Conservation (phyloP, 768 basidiomycete species). For the Tremella yokohamensis region DNA sequence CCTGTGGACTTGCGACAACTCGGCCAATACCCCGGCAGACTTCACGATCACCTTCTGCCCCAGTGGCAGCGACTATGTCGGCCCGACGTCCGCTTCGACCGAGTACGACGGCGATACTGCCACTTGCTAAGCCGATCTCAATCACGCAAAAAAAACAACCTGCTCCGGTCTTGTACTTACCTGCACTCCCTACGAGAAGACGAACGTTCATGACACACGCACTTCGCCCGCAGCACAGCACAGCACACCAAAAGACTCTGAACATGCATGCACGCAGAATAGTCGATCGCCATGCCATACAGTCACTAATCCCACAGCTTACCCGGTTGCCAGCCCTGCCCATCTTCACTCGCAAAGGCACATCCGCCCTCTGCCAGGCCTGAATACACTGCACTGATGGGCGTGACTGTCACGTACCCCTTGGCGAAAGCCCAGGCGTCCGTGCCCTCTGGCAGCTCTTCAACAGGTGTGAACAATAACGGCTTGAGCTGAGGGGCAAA, state of each 20-base stretch:
- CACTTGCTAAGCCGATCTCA: slow-evolving; percentile 7
- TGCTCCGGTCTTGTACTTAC: too few species aligned
- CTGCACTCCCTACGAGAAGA: too few species aligned
- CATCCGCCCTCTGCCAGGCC: slow-evolving; percentile 17
- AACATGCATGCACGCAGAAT: too few species aligned
- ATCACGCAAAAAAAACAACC: too few species aligned
- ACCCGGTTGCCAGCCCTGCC: not conserved
- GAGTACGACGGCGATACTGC: slow-evolving; percentile 17
- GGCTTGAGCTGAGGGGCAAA: slow-evolving; percentile 70
- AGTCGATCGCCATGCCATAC: too few species aligned
- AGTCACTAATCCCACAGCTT: not conserved
- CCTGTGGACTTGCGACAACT: slow-evolving; percentile 17
- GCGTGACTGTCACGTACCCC: slow-evolving; percentile 36
- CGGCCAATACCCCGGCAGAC: slow-evolving; percentile 10
- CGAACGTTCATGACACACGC: too few species aligned
- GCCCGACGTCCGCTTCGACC: slow-evolving; percentile 4
- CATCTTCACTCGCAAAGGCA: slow-evolving; percentile 24
- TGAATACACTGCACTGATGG: slow-evolving; percentile 30
- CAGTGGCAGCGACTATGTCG: slow-evolving; percentile 21
- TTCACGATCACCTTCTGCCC: slow-evolving; percentile 31
- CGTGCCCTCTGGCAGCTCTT: slow-evolving; percentile 67
- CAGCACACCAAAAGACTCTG: too few species aligned
- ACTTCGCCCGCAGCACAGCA: too few species aligned
- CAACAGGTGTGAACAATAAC: slow-evolving; percentile 62
- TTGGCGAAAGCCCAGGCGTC: slow-evolving; percentile 57